These are phyloP conservation scores for Penicillium janthinellum DNA, from an alignment of 2,329 filamentous ascomycete genomes.

Conservation along the genomic window DNA sequence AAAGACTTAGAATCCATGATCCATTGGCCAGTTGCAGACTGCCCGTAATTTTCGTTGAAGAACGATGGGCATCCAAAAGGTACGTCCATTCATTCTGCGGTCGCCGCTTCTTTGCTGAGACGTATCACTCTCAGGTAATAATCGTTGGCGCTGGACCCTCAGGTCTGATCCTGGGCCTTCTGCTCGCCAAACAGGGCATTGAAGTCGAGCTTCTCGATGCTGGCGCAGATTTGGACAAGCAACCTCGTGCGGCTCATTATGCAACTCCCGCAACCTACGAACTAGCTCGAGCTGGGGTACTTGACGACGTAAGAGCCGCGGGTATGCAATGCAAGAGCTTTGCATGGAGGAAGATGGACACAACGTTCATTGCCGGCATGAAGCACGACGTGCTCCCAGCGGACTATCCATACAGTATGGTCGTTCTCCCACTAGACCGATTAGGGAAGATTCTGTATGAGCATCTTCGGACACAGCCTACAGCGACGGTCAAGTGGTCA, in stretches of 20 bases:
- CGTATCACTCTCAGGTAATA: constrained; percentile 21
- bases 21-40: neutral
- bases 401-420: constrained; percentile 42
- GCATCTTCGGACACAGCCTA: constrained; percentile 38
- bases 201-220: constrained; percentile 54
- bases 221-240: constrained; percentile 56
- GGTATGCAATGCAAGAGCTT: constrained; percentile 48
- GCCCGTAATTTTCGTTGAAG: too few relatives aligned
- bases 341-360: constrained; percentile 49
- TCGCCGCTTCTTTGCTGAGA: neutral
- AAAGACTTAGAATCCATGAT: neutral
- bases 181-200: constrained; percentile 36
- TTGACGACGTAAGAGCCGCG: constrained; percentile 52
- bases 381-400: constrained; percentile 26
- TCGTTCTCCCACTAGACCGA: constrained; percentile 48
- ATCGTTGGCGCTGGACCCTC: constrained; percentile 39
- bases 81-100: neutral
- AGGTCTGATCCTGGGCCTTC: constrained; percentile 34
- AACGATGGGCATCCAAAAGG: constrained; percentile 23
- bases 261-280: constrained; percentile 61
- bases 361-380: constrained; percentile 37
- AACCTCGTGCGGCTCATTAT: constrained; percentile 65
- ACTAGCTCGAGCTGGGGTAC: constrained; percentile 60
- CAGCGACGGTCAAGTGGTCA: constrained; percentile 47
- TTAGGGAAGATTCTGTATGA: constrained; percentile 47